Conservation (phyloP, 1,284 basidiomycete species). For the Tilletia setariae region DNA sequence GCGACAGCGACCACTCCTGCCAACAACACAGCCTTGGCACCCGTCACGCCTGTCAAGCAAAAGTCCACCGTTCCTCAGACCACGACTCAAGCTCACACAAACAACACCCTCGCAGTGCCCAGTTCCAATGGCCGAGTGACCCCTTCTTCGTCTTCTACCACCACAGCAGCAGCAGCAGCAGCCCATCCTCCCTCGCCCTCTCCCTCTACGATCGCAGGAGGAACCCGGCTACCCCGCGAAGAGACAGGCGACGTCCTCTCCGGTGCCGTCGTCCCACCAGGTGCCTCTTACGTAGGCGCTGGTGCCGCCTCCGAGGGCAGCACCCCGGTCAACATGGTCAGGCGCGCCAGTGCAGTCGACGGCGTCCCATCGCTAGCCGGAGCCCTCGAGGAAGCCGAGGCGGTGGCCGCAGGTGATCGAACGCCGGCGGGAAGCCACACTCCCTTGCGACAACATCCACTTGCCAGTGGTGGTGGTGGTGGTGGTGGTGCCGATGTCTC, state of each 20-base stretch:
- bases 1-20: neutral
- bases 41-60: neutral
- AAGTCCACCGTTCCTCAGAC: neutral
- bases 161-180: neutral
- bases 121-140: neutral
- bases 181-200: conserved; percentile 20
- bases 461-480: neutral
- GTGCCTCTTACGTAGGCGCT: conserved; percentile 62
- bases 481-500: neutral
- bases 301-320: conserved; percentile 53
- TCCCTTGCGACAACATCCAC: neutral
- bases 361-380: neutral
- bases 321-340: neutral
- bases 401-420: neutral
- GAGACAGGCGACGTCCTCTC: conserved; percentile 69
- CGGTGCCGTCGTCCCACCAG: conserved; percentile 69
- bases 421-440: neutral
- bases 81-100: neutral
- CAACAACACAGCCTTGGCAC: neutral
- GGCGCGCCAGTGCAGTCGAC: neutral
- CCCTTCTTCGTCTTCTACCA: conserved; percentile 1
- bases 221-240: conserved; percentile 51
- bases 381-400: neutral
- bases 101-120: conserved; percentile 4
- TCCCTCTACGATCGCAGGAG: conserved; percentile 27